Evolutionary conservation across 2,329 filamentous ascomycete species (phyloP).

Genomic region (Pestalotiopsis sp.): DNA sequence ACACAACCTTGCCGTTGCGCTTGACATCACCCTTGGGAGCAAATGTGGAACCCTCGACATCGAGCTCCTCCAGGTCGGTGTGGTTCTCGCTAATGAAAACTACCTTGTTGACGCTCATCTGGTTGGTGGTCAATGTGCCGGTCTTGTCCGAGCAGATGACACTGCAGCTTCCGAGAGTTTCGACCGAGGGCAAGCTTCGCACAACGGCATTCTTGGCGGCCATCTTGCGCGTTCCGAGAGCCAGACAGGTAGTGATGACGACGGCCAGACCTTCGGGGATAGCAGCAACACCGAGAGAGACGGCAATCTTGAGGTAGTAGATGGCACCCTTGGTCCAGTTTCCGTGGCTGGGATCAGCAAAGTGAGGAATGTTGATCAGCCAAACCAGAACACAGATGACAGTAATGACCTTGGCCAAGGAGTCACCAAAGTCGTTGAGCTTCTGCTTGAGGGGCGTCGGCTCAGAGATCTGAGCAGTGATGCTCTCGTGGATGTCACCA

Average conservation of each 20-base stretch:
- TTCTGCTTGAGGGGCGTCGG: conserved; percentile 98
- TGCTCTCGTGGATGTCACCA: conserved; percentile 98
- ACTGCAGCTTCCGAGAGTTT: conserved; percentile 97
- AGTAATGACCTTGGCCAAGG: conserved; percentile 95
- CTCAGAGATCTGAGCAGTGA: conserved; percentile 95
- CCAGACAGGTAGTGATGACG: conserved; percentile 97
- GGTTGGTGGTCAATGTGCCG: conserved; percentile 95
- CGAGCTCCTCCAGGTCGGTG: conserved; percentile 77
- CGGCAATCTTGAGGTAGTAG: conserved; percentile 99
- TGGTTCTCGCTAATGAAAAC: conserved; percentile 80
- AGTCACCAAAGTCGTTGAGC: conserved; percentile 96
- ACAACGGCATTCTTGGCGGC: conserved; percentile 98
- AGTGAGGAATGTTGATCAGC: conserved; percentile 98
- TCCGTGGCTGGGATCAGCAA: conserved; percentile 91
- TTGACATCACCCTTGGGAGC: conserved; percentile 78
- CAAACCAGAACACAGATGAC: conserved; percentile 95
- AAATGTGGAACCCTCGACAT: conserved; percentile 92
- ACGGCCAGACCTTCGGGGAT: conserved; percentile 97
- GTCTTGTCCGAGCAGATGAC: conserved; percentile 99
- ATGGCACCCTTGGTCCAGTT: conserved; percentile 96
- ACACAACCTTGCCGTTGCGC: conserved; percentile 66
- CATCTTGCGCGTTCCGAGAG: conserved; percentile 97
- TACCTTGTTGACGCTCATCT: conserved; percentile 97
- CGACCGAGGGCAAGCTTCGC: conserved; percentile 91
- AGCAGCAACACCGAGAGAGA: conserved; percentile 95